Evolutionary conservation across 2,329 filamentous ascomycete genomes (phyloP).

Genomic region (Colletotrichum liriopes): DNA sequence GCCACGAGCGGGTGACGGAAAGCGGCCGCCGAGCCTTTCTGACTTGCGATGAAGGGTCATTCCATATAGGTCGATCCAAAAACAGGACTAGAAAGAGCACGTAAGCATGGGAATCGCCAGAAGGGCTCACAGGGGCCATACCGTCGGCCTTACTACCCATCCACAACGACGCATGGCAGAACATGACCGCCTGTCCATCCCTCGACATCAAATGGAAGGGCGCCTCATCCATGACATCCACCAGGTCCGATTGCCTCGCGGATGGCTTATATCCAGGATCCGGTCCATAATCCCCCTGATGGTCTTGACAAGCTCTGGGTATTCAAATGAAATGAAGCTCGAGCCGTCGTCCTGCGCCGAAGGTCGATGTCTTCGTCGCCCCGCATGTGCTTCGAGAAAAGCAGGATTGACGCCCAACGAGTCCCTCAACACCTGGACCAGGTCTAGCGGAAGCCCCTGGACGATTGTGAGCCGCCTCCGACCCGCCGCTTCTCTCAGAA

Average conservation of each 20-base stretch:
- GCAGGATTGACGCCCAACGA: conserved; percentile 48
- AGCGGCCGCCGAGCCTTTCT: conserved; percentile 43
- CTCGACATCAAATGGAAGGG: conserved; percentile 43
- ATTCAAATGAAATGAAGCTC: conserved; percentile 48
- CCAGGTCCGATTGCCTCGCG: conserved; percentile 32
- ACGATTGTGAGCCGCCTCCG: conserved; percentile 40
- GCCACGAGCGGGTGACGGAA: conserved; percentile 36
- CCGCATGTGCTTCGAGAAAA: conserved; percentile 52
- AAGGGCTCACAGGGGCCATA: background rate
- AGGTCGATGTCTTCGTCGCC: conserved; percentile 48
- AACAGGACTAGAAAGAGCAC: conserved; percentile 48
- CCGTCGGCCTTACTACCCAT: conserved; percentile 44
- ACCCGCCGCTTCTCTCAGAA: conserved; percentile 35
- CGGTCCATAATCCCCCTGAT: background rate
- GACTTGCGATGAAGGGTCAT: conserved; percentile 38
- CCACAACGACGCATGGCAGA: conserved; percentile 56
- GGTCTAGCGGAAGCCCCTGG: conserved; percentile 37
- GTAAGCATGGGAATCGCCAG: conserved; percentile 10
- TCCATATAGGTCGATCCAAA: conserved; percentile 50
- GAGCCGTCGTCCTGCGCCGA: conserved; percentile 21
- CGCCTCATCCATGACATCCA: conserved; percentile 45
- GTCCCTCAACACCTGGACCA: conserved; percentile 45
- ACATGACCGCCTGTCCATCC: conserved; percentile 46
- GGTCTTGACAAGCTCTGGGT: conserved; percentile 50
- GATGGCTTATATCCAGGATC: conserved; percentile 21